phyloP scores from a whole-genome alignment of 306 rosid genomes.

The Mimosa bimucronata region DNA sequence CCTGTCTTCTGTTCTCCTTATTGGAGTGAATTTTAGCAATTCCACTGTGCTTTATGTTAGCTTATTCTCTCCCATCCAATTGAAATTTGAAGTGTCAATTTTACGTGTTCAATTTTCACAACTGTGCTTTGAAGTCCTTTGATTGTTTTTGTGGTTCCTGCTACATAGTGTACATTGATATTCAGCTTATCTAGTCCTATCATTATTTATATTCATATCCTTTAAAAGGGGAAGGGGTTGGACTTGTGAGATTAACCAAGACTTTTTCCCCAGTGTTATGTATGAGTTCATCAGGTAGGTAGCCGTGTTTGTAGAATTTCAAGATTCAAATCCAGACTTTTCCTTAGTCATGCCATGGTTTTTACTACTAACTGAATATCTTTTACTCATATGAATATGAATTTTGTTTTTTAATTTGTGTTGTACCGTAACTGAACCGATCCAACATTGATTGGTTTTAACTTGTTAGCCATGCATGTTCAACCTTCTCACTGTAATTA shows the following conservation, averaged over 20 bases:
- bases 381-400: not conserved
- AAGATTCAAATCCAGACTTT: slow-evolving; percentile 32
- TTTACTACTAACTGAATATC: not conserved
- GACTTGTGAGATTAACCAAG: not conserved
- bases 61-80: slow-evolving; percentile 1
- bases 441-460: too few relatives aligned
- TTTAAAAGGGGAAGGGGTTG: slow-evolving; percentile 1
- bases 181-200: not conserved
- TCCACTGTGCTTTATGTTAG: slow-evolving; percentile 18
- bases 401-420: too few relatives aligned
- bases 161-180: not conserved
- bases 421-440: too few relatives aligned
- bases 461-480: not conserved
- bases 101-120: slow-evolving; percentile 1
- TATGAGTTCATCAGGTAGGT: slow-evolving; percentile 26
- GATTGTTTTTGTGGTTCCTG: not conserved
- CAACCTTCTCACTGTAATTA: slow-evolving; percentile 1
- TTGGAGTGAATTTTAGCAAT: slow-evolving; percentile 11
- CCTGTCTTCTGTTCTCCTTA: slow-evolving; percentile 22
- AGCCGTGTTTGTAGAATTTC: slow-evolving; percentile 3
- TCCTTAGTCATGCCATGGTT: slow-evolving; percentile 2
- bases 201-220: not conserved
- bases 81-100: slow-evolving; percentile 18
- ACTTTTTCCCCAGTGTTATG: slow-evolving; percentile 3
- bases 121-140: not conserved